These are phyloP conservation scores for Phytophthora sp. DNA, from an alignment of 352 stramenopile species.

Conservation along the genomic window DNA sequence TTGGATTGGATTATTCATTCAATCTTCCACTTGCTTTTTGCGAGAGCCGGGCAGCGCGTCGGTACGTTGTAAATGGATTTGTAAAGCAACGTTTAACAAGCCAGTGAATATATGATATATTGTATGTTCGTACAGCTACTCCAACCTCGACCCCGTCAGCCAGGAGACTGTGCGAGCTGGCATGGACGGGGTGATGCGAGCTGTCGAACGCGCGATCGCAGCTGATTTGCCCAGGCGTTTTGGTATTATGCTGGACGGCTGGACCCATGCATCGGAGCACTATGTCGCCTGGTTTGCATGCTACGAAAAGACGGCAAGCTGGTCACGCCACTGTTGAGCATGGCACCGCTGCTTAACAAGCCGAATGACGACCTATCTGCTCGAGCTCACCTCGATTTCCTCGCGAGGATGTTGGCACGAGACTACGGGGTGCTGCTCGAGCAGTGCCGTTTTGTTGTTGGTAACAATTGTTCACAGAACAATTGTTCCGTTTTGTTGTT, in stretches of 20 bases:
- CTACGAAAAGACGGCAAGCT: background rate
- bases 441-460: background rate
- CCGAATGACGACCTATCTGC: background rate
- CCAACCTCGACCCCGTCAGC: background rate
- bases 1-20: too few species aligned
- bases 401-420: background rate
- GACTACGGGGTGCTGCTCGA: background rate
- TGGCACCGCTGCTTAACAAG: background rate
- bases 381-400: background rate
- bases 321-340: background rate
- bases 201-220: slow-evolving; percentile 6
- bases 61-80: too few species aligned
- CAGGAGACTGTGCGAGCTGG: background rate
- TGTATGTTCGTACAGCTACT: background rate
- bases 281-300: background rate
- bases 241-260: slow-evolving; percentile 3
- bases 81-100: too few species aligned
- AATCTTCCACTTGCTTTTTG: too few species aligned
- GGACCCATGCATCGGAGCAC: background rate
- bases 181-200: slow-evolving; percentile 1
- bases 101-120: too few species aligned
- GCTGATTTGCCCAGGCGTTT: background rate
- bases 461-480: too few species aligned
- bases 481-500: background rate
- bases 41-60: background rate